Percentiles rank a stretch among this genome's conserved stretches.
Conservation (phyloP, 371 early-diverging fungal species). For the Rhizomucor miehei region DNA sequence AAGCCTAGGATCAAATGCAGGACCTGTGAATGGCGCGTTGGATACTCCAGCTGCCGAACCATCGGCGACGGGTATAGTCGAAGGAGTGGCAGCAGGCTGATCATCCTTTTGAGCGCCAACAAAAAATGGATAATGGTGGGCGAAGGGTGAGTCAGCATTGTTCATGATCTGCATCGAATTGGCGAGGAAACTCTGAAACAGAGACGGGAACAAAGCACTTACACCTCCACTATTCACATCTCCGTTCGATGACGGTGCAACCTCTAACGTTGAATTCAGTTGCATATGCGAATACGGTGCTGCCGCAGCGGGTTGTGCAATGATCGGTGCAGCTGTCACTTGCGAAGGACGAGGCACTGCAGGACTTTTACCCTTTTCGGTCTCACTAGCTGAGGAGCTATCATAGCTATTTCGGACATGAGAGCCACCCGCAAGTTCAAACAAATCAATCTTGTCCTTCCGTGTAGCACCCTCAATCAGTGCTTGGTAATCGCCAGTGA, state of each 20-base stretch:
- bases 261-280: neutral
- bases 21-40: neutral
- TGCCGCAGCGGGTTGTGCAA: neutral
- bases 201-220: conserved; percentile 1
- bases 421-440: conserved; percentile 15
- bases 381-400: neutral
- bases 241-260: neutral
- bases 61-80: neutral
- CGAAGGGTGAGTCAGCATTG: conserved; percentile 3
- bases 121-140: neutral
- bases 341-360: neutral
- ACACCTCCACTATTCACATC: conserved; percentile 1
- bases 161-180: neutral
- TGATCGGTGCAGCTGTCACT: conserved; percentile 1
- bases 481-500: conserved; percentile 7
- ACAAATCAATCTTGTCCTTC: conserved; percentile 14
- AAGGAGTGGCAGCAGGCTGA: neutral
- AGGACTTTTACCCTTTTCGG: conserved; percentile 8
- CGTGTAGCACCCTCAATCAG: conserved; percentile 15
- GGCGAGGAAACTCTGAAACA: neutral
- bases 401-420: conserved; percentile 11
- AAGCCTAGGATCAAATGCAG: neutral
- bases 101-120: neutral
- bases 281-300: neutral
- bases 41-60: neutral